These are phyloP conservation scores for Cucumis melo DNA, from an alignment of 306 rosid species.

Conservation along the genomic window DNA sequence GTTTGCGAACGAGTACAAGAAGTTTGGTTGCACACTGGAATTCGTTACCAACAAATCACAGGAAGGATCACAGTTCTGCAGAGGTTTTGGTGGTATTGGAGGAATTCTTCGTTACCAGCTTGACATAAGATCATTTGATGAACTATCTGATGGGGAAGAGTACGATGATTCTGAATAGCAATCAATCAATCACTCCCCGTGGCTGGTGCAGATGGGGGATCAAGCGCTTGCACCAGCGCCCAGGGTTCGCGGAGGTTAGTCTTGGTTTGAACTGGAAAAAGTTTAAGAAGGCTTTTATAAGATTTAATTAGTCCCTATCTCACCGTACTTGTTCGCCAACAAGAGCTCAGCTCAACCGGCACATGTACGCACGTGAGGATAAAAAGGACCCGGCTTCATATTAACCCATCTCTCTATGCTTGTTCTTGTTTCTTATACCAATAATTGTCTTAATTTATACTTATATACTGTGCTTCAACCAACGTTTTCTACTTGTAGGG, in stretches of 20 bases:
- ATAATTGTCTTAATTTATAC: background rate
- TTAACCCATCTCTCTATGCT: background rate
- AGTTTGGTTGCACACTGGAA: constrained; percentile 68
- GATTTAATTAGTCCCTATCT: background rate
- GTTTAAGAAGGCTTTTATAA: constrained; percentile 8
- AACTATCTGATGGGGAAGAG: constrained; percentile 54
- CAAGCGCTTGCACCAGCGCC: constrained; percentile 21
- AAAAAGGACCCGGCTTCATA: no score
- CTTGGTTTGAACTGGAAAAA: background rate
- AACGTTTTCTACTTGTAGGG: background rate
- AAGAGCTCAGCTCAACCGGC: no score
- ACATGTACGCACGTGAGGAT: no score
- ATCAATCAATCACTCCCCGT: constrained; percentile 22
- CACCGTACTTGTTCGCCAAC: background rate
- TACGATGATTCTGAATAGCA: constrained; percentile 53
- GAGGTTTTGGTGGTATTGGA: constrained; percentile 88
- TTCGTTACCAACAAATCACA: constrained; percentile 87
- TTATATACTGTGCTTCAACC: background rate
- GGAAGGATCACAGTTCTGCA: constrained; percentile 86
- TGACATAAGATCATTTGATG: constrained; percentile 67
- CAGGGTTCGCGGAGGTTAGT: constrained; percentile 8
- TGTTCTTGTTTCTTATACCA: background rate
- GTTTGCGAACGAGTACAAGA: constrained; percentile 75
- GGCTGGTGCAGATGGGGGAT: constrained; percentile 30
- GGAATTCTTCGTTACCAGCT: constrained; percentile 93